phyloP scores from a whole-genome alignment of 2,329 filamentous ascomycete species.

The Sclerotinia glacialis region DNA sequence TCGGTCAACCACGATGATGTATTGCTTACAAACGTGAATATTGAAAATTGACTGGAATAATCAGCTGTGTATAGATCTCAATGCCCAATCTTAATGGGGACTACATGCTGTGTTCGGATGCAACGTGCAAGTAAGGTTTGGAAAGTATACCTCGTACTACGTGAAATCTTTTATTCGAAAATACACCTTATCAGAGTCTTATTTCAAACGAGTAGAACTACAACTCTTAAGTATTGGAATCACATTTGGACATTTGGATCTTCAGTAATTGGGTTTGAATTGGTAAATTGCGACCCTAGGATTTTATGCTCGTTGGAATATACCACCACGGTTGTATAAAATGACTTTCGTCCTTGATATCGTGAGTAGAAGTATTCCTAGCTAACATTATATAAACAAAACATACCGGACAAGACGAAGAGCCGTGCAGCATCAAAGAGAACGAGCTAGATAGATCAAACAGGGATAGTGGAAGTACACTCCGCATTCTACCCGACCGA shows the following conservation, averaged over 20 bases:
- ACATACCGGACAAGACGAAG: too few relatives aligned
- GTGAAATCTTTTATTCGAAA: neutral
- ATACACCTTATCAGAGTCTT: neutral
- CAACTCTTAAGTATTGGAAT: neutral
- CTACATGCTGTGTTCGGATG: too few relatives aligned
- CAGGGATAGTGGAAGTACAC: neutral
- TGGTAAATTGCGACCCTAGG: neutral
- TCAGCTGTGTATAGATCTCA: neutral
- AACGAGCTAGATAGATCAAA: neutral
- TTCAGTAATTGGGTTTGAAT: neutral
- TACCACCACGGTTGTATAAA: too few relatives aligned
- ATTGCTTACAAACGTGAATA: too few relatives aligned
- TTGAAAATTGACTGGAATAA: too few relatives aligned
- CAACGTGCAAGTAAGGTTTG: neutral
- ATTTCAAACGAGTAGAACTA: neutral
- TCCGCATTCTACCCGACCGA: slow-evolving; percentile 24
- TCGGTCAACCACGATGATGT: neutral
- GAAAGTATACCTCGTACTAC: neutral
- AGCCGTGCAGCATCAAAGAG: too few relatives aligned
- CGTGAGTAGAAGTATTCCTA: too few relatives aligned
- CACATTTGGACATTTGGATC: neutral
- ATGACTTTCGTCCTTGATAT: too few relatives aligned
- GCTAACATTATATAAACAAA: too few relatives aligned
- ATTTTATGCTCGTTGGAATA: too few relatives aligned
- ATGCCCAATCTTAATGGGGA: neutral